Evolutionary conservation across 1,284 basidiomycete species (phyloP).

Genomic region (Pulveroboletus sp.): DNA sequence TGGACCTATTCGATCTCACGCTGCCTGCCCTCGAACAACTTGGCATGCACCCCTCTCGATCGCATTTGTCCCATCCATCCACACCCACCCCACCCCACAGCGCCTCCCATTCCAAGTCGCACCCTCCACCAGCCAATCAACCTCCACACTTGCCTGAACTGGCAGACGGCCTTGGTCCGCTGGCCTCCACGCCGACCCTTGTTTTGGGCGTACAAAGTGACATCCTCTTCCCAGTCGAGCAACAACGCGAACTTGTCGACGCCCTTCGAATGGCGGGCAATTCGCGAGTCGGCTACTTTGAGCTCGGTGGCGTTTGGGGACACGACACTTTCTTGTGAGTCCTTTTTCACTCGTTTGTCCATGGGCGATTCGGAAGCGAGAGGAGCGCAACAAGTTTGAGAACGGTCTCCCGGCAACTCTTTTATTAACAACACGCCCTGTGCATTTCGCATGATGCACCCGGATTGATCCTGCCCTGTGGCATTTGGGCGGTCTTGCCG

Average conservation of each 20-base stretch:
- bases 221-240: constrained; percentile 96
- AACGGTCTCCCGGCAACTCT: not conserved
- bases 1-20: constrained; percentile 99
- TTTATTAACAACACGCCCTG: constrained; percentile 9
- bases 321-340: constrained; percentile 91
- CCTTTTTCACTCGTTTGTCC: not conserved
- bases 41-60: constrained; percentile 44
- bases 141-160: constrained; percentile 81
- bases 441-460: not conserved
- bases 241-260: constrained; percentile 94
- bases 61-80: constrained; percentile 28
- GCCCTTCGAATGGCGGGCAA: constrained; percentile 91
- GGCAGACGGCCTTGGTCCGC: constrained; percentile 78
- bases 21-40: constrained; percentile 74
- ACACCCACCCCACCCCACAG: constrained; percentile 33
- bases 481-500: not conserved
- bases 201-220: constrained; percentile 96
- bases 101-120: constrained; percentile 65
- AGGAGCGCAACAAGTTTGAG: not conserved
- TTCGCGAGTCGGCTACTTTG: constrained; percentile 89
- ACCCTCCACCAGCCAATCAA: constrained; percentile 67
- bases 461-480: constrained; percentile 14
- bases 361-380: not conserved
- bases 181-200: constrained; percentile 79
- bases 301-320: constrained; percentile 97